phyloP scores from a whole-genome alignment of 768 basidiomycete genomes.

The Termitomyces sp. region DNA sequence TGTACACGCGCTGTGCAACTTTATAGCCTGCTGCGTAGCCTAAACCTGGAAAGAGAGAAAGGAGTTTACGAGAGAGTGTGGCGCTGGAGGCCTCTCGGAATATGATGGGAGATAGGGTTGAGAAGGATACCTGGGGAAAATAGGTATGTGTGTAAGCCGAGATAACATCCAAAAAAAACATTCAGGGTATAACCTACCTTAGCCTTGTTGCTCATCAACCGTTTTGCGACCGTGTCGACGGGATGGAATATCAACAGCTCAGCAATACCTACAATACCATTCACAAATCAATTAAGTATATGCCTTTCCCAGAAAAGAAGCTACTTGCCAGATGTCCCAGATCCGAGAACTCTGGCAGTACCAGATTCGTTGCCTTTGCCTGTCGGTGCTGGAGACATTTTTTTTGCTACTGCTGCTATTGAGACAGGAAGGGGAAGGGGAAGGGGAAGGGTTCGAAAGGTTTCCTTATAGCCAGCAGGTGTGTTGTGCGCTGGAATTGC shows the following conservation, averaged over 20 bases:
- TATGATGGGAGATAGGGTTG: conserved; percentile 70
- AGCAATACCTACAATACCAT: conserved; percentile 66
- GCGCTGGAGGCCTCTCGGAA: conserved; percentile 83
- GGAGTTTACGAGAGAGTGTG: conserved; percentile 60
- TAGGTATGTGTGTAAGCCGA: not conserved
- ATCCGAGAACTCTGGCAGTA: conserved; percentile 85
- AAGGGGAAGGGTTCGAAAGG: conserved; percentile 1
- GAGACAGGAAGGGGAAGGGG: not conserved
- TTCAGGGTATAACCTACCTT: conserved; percentile 42
- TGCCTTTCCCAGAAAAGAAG: not conserved
- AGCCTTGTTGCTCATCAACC: conserved; percentile 95
- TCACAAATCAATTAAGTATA: not conserved
- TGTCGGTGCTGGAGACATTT: conserved; percentile 43
- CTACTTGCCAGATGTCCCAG: conserved; percentile 81
- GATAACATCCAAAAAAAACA: not conserved
- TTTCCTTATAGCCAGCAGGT: conserved; percentile 9
- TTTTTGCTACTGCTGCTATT: conserved; percentile 8
- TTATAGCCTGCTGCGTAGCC: conserved; percentile 99
- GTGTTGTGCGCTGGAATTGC: conserved; percentile 14
- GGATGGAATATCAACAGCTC: conserved; percentile 96
- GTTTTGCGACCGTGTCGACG: conserved; percentile 97
- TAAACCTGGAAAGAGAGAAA: conserved; percentile 96
- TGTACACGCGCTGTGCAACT: conserved; percentile 89
- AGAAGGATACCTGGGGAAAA: conserved; percentile 53
- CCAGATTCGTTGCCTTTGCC: conserved; percentile 81